phyloP scores from a whole-genome alignment of 2,329 filamentous ascomycete genomes.

The Microascus cirrosus region DNA sequence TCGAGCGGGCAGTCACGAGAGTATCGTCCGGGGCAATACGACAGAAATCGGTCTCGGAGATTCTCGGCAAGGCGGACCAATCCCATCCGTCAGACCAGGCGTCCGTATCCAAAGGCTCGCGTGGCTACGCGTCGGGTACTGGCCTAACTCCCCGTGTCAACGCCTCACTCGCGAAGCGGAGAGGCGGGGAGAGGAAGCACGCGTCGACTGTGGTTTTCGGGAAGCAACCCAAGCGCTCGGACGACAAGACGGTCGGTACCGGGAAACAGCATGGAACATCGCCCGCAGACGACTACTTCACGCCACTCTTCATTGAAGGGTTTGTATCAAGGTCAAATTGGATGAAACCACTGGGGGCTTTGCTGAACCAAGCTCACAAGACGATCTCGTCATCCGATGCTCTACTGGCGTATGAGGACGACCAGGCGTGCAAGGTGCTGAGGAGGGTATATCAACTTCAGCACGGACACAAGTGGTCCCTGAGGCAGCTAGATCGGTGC shows the following conservation, averaged over 20 bases:
- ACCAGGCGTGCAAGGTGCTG: slow-evolving; percentile 77
- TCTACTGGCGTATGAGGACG: slow-evolving; percentile 71
- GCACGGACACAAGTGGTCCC: slow-evolving; percentile 82
- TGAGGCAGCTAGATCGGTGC: slow-evolving; percentile 78
- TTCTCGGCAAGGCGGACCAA: slow-evolving; percentile 41
- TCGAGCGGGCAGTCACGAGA: slow-evolving; percentile 51
- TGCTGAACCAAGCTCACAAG: slow-evolving; percentile 77
- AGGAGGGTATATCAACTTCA: slow-evolving; percentile 84
- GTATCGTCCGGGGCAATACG: slow-evolving; percentile 60
- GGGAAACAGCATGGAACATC: slow-evolving; percentile 9
- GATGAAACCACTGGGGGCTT: slow-evolving; percentile 55
- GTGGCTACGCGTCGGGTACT: background rate
- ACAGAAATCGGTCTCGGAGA: slow-evolving; percentile 64
- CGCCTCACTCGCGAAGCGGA: background rate
- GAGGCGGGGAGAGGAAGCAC: slow-evolving; percentile 38
- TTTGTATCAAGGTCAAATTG: slow-evolving; percentile 43
- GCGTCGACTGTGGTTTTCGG: slow-evolving; percentile 70
- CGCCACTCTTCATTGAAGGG: slow-evolving; percentile 48
- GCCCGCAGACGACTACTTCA: slow-evolving; percentile 52
- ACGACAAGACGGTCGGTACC: slow-evolving; percentile 32
- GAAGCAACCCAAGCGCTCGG: slow-evolving; percentile 43
- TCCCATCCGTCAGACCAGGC: background rate
- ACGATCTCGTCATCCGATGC: slow-evolving; percentile 80
- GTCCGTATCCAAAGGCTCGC: slow-evolving; percentile 3
- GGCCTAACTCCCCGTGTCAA: background rate